These are phyloP conservation scores for Phytophthora multivora DNA, from an alignment of 352 stramenopile genomes.

Conservation along the genomic window DNA sequence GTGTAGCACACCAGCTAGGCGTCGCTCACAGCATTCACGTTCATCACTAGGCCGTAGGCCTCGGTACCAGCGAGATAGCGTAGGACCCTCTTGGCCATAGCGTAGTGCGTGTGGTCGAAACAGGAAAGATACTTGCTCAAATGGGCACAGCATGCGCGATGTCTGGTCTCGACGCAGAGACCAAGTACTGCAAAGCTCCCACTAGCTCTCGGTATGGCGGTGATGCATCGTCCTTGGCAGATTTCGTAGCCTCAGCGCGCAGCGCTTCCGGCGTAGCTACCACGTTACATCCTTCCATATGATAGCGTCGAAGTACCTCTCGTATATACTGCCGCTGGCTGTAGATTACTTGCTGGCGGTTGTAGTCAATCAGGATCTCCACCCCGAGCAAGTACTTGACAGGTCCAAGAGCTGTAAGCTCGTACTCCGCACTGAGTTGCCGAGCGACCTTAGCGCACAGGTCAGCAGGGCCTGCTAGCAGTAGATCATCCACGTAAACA, in stretches of 20 bases:
- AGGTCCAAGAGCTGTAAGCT: background rate
- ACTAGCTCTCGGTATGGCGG: conserved; percentile 3
- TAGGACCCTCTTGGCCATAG: too few species aligned
- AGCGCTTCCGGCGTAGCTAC: conserved; percentile 10
- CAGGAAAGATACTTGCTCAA: conserved; percentile 8
- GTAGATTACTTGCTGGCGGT: background rate
- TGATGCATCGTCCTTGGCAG: background rate
- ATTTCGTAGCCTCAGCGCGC: background rate
- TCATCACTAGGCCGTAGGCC: too few species aligned
- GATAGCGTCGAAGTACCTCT: conserved; percentile 1
- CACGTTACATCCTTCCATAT: conserved; percentile 6
- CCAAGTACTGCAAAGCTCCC: conserved; percentile 12
- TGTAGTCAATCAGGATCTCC: background rate
- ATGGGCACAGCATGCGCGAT: background rate
- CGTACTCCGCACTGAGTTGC: background rate
- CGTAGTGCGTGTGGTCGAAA: conserved; percentile 5
- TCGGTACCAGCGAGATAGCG: too few species aligned
- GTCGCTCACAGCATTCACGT: too few species aligned
- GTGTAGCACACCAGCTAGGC: too few species aligned
- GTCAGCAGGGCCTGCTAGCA: background rate
- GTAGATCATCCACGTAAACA: conserved; percentile 7
- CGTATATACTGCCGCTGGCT: background rate
- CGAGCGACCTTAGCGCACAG: background rate
- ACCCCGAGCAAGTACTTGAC: background rate
- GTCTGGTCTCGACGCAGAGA: background rate